Percentiles rank a stretch among this genome's conserved stretches.
Conservation (phyloP, 495 filamentous ascomycete species). For the Pseudotulostoma volvatum region DNA sequence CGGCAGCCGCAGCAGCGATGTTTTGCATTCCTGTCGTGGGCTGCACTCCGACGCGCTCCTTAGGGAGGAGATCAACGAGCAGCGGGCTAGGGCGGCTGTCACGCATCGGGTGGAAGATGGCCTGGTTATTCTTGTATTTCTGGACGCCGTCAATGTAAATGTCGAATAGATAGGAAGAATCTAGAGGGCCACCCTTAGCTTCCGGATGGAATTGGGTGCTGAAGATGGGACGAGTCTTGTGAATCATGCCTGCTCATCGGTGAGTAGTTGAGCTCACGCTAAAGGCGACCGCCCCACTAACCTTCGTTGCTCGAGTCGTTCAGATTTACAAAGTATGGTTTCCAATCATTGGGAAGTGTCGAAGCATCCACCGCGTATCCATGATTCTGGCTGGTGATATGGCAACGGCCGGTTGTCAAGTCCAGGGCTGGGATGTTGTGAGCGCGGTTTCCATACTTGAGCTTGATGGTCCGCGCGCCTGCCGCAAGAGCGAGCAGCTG, state of each 20-base stretch:
- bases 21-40: constrained; percentile 44
- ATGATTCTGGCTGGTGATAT: constrained; percentile 97
- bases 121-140: constrained; percentile 71
- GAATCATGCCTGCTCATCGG: constrained; percentile 49
- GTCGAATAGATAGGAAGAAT: constrained; percentile 89
- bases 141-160: constrained; percentile 80
- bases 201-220: constrained; percentile 97
- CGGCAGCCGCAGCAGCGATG: constrained; percentile 26
- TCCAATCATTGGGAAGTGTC: constrained; percentile 73
- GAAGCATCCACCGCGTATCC: constrained; percentile 87
- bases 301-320: constrained; percentile 93
- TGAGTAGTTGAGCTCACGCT: background rate
- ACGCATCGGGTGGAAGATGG: constrained; percentile 42
- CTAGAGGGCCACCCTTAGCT: constrained; percentile 88
- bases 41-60: constrained; percentile 84
- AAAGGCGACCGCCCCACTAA: constrained; percentile 5
- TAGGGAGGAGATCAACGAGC: constrained; percentile 76
- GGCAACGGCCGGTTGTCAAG: constrained; percentile 86
- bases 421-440: constrained; percentile 97
- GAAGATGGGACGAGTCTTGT: constrained; percentile 92
- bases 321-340: constrained; percentile 94
- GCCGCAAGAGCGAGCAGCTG: constrained; percentile 74
- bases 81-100: constrained; percentile 75
- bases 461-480: constrained; percentile 76
- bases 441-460: constrained; percentile 94